phyloP scores from a whole-genome alignment of 208 protist species.

The Spongospora subterranea region DNA sequence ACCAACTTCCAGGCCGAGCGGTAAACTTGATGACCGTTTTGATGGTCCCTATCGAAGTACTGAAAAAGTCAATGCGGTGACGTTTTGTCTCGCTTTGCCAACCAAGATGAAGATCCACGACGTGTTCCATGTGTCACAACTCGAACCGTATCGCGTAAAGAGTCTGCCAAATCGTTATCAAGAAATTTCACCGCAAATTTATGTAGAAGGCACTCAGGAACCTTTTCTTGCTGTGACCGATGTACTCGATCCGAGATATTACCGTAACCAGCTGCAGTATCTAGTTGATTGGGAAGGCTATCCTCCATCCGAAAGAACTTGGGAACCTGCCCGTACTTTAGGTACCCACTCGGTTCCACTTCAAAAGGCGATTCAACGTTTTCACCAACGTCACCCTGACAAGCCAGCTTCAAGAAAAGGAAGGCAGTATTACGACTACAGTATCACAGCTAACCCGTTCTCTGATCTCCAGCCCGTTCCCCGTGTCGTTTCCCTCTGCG shows the following conservation, averaged over 20 bases:
- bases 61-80: neutral
- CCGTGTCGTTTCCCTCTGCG: too few relatives aligned
- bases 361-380: neutral
- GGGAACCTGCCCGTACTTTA: neutral
- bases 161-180: neutral
- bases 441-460: too few relatives aligned
- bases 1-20: neutral
- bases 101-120: neutral
- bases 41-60: neutral
- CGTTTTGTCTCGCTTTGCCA: neutral
- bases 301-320: neutral
- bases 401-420: neutral
- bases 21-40: neutral
- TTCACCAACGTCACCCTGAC: neutral
- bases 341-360: neutral
- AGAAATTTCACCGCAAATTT: neutral
- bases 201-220: neutral
- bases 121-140: conserved; percentile 43
- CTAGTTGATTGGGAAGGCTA: neutral
- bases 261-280: neutral
- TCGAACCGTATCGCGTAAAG: neutral
- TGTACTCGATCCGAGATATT: neutral
- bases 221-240: neutral
- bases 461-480: too few relatives aligned
- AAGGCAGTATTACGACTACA: too few relatives aligned